phyloP scores from a whole-genome alignment of 192 early-diverging fungal species.

The Rhizoclosmatium sp. region DNA sequence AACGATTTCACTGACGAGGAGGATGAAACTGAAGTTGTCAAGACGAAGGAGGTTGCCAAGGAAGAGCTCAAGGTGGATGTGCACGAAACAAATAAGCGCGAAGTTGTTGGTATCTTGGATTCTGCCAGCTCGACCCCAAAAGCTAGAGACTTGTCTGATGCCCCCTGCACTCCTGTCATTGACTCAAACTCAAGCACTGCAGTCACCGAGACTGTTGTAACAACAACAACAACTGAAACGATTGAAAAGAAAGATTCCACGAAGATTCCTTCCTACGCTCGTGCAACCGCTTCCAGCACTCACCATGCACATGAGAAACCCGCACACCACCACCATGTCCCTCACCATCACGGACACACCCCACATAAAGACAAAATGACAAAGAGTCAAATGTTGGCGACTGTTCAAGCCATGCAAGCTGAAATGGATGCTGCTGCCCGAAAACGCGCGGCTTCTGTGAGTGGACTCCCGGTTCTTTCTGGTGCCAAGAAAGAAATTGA shows the following conservation, averaged over 20 bases:
- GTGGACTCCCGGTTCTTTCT: neutral
- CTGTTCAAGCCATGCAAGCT: neutral
- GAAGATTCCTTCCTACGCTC: neutral
- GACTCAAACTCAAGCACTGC: too few relatives aligned
- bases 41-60: neutral
- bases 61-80: neutral
- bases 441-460: neutral
- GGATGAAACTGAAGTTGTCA: neutral
- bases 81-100: neutral
- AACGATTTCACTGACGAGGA: neutral
- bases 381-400: slow-evolving; percentile 1
- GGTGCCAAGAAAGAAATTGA: neutral
- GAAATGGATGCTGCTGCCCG: neutral
- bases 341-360: neutral
- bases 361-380: neutral
- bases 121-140: neutral
- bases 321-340: neutral
- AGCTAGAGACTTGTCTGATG: too few relatives aligned
- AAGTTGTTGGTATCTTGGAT: neutral
- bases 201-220: too few relatives aligned
- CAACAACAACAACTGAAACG: neutral
- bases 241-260: neutral
- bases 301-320: neutral
- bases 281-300: neutral
- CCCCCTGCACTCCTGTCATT: too few relatives aligned